Evolutionary conservation across 805 yeast species (phyloP).

Genomic region (Metschnikowia cubensis): DNA sequence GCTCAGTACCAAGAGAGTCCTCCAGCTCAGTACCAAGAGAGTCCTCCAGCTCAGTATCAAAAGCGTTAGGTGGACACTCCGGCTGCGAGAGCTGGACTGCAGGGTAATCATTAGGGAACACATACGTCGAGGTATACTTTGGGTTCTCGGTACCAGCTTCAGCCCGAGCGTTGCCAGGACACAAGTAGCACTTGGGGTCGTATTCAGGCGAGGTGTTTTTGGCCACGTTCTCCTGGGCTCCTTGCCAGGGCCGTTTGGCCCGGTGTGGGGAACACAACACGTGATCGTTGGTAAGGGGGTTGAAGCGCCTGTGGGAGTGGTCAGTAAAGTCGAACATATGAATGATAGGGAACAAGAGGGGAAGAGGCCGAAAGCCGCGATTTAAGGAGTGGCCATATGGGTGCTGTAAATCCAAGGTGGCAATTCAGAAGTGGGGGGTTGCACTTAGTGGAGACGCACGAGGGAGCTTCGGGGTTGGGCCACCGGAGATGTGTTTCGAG

Average conservation of each 20-base stretch:
- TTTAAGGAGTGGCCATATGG: neutral
- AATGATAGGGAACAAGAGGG: neutral
- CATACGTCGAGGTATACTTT: conserved; percentile 50
- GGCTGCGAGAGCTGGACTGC: conserved; percentile 52
- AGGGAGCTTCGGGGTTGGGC: neutral
- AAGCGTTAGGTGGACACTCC: conserved; percentile 4
- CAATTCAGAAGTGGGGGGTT: neutral
- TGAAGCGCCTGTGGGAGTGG: conserved; percentile 65
- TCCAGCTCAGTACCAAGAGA: too few relatives aligned
- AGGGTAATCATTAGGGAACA: conserved; percentile 66
- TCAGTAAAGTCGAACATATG: conserved; percentile 45
- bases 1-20: conserved; percentile 12
- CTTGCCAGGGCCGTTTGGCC: conserved; percentile 79
- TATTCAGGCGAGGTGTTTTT: conserved; percentile 46
- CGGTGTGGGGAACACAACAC: conserved; percentile 74
- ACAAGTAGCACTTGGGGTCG: conserved; percentile 65
- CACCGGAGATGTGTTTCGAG: neutral
- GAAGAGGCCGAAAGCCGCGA: neutral
- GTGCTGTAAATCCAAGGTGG: too few relatives aligned
- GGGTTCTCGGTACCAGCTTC: conserved; percentile 55
- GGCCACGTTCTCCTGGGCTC: conserved; percentile 54
- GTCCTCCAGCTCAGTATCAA: conserved; percentile 10
- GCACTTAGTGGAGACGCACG: neutral
- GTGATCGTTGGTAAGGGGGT: conserved; percentile 66
- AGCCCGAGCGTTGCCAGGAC: conserved; percentile 68